Evolutionary conservation across 108 stramenopile species (phyloP), one percentile per base, ranked within the genome.

Genomic region (Pseudonitzschia pungens): DNA sequence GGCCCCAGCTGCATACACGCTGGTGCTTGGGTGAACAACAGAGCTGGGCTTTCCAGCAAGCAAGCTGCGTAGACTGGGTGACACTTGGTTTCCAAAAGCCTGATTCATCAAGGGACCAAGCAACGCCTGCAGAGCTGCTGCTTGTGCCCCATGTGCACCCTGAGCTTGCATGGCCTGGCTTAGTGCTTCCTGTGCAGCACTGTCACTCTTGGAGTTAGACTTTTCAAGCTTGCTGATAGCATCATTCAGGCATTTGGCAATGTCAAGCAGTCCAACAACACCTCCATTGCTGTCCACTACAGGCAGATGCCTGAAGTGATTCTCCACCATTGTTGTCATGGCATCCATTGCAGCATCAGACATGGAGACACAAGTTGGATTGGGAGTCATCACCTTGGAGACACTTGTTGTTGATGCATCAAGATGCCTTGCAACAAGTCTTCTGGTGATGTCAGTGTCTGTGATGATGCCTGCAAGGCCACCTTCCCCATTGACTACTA

Each of bases 181-280:
- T 51, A 80, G 40, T 22, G 87, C 90, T 43, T 90, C 92, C 24
- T 86, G 81, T 31, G 87, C 91, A 8, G 82, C 83, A 41, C 68
- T 80, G 43, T 74, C 78, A 54, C 71, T 81, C 69, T 84, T 94
- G 32, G 82, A 72, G 20, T 87, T 54, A 18, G 87, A 71, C 59
- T 83, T 89, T 74, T 96, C 96, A 15, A 98, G 81, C 70, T 94
- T 85, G n/a, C 79, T 71, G 57, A 98, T 93, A 3, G 96, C 97
- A 77, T 95, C 96, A 75, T 94, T 94, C 78, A 98, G 65, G 69
- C 96, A 97, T 73, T 97, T 97, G 10, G 95, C 96, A 66, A 98
- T 97, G 74, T 96, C 96, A 62, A 98, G 81, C 63, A 98, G 63
- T 5, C 97, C 97, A 42, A 90, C 89, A 12, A 97, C 91, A 20